Percentiles rank a stretch among this genome's conserved stretches.
phyloP scores from a whole-genome alignment of 805 yeast species.

The Yueomyces sinensis region DNA sequence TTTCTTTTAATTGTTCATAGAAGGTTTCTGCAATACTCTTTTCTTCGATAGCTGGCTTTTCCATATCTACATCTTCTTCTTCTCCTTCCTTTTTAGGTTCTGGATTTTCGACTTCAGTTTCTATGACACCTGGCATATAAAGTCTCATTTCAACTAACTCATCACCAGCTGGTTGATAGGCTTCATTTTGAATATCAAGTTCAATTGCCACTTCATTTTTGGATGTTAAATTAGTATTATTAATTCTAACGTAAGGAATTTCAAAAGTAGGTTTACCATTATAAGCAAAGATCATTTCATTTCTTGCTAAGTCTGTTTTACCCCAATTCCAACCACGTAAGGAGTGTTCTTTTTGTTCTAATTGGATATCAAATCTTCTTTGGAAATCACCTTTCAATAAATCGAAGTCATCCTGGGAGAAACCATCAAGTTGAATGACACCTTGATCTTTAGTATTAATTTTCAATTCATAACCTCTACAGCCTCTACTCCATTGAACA shows the following conservation, averaged over 20 bases:
- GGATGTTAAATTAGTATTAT: conserved; percentile 80
- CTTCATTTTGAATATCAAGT: conserved; percentile 46
- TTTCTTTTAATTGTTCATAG: conserved; percentile 82
- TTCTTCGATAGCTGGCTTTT: conserved; percentile 8
- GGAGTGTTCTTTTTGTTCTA: conserved; percentile 84
- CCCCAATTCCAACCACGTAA: conserved; percentile 99
- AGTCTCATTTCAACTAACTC: conserved; percentile 91
- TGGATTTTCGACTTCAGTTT: conserved; percentile 31
- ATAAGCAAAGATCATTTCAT: conserved; percentile 75
- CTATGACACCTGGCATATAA: conserved; percentile 61
- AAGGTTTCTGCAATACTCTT: conserved; percentile 71
- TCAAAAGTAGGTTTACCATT: conserved; percentile 87
- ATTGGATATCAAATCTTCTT: conserved; percentile 53
- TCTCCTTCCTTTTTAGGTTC: conserved; percentile 3
- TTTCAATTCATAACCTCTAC: conserved; percentile 80
- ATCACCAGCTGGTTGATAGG: conserved; percentile 68
- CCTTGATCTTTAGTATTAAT: conserved; percentile 83
- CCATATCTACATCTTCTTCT: conserved; percentile 6
- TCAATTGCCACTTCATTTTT: conserved; percentile 91
- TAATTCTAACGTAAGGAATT: conserved; percentile 67
- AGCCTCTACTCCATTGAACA: conserved; percentile 85
- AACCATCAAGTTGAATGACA: conserved; percentile 82
- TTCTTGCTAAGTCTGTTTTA: conserved; percentile 77
- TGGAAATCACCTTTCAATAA: conserved; percentile 74
- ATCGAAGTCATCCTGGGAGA: conserved; percentile 71